Base-by-base conservation (phyloP, 2,329 filamentous ascomycete genomes). In the Aspergillus sp. region DNA sequence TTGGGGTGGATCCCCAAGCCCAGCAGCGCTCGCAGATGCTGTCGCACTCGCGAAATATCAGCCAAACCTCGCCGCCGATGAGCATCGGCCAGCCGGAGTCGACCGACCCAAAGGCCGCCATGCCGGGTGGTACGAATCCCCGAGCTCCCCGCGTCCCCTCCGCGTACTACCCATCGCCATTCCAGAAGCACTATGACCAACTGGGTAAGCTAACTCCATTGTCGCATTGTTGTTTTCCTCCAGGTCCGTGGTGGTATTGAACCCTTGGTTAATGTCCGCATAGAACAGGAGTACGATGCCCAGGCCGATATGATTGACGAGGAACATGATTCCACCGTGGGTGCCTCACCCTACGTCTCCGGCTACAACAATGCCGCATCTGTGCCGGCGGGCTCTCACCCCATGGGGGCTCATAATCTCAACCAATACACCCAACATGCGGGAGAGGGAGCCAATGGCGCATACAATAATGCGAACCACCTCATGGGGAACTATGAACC, bases 271-370 rank as follows among this genome's bases (percentile, higher is more conserved):
- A 75, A 79, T 77, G 42, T 2, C 38, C 38, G 72, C 84, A 82
- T 82, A 97, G 94, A 98, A 82, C 92, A 96, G 84, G 94, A 98
- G 82, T 98, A 97, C 80, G 93, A 97, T 76, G 90, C 91, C 58
- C 90, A 92, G 79, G 86, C 86, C 75, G 92, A 94, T 71, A 90
- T 96, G 84, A 87, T 96, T 76, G 93, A 97, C 71, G 91, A 96
- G 62, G 88, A 90, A 69, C 85, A 82, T 74, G 83, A 88, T 66
- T 88, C 92, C 62, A 86, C 87, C 10, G 84, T 89, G 58, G 88
- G 87, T 44, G 84, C 88, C 48, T 86, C 86, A 13, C 85, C 88
- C 8, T 94, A 90, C 72, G 85, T 86, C 41, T 76, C 81, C n/a
- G 73, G 75, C 38, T 81, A 79, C 64, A 78, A 78, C 25, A 72